Conservation (phyloP, 192 early-diverging fungal species). For the Phycomyces blakesleeanus region DNA sequence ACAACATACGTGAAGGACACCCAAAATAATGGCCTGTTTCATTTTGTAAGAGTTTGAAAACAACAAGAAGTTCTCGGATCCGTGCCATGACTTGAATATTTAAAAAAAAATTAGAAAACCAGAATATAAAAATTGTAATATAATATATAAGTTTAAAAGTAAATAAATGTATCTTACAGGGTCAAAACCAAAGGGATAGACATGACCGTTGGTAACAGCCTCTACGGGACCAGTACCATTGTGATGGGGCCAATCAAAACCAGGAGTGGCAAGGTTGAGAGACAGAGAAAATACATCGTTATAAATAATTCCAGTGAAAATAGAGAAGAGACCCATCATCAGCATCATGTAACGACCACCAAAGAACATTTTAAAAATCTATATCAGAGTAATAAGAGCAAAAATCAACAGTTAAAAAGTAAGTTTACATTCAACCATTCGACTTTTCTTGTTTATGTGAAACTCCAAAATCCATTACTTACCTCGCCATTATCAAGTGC, state of each 20-base stretch:
- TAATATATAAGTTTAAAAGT: too few relatives aligned
- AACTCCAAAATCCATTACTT: background rate
- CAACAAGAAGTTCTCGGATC: slow-evolving; percentile 87
- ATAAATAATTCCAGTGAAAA: slow-evolving; percentile 96
- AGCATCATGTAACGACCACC: slow-evolving; percentile 96
- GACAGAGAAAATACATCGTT: slow-evolving; percentile 95
- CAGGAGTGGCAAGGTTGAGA: slow-evolving; percentile 68
- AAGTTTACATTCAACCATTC: too few relatives aligned
- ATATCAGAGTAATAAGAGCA: too few relatives aligned
- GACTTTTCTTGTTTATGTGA: too few relatives aligned
- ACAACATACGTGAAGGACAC: slow-evolving; percentile 72
- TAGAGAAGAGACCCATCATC: slow-evolving; percentile 96
- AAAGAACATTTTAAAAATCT: slow-evolving; percentile 85
- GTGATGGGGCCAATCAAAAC: slow-evolving; percentile 74
- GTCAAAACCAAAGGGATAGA: slow-evolving; percentile 84
- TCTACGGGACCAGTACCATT: slow-evolving; percentile 54
- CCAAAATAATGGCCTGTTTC: slow-evolving; percentile 96
- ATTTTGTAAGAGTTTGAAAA: slow-evolving; percentile 99
- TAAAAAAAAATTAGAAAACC: background rate
- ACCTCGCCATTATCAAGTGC: slow-evolving; percentile 76
- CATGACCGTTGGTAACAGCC: slow-evolving; percentile 56
- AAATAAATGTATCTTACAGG: slow-evolving; percentile 51
- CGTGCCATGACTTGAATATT: slow-evolving; percentile 73
- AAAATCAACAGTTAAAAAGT: too few relatives aligned
- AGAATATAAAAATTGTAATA: too few relatives aligned